Conservation (phyloP, 371 early-diverging fungal species). For the Sporodiniella umbellata region DNA sequence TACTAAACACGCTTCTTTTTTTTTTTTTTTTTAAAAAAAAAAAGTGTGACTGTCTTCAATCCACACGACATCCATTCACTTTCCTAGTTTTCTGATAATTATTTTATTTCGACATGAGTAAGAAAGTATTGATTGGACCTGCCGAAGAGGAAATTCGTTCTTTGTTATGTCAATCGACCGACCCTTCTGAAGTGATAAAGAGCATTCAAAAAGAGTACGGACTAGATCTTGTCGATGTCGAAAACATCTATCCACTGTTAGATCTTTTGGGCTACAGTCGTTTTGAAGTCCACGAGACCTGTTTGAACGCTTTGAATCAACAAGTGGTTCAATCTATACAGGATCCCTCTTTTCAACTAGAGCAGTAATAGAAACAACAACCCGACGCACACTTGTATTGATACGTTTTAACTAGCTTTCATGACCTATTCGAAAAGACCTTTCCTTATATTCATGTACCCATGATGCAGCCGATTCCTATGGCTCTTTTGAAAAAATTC, state of each 20-base stretch:
- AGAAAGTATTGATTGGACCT: constrained; percentile 28
- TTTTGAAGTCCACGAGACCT: constrained; percentile 51
- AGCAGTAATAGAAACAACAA: constrained; percentile 18
- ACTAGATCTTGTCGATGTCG: constrained; percentile 48
- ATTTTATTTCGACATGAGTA: neutral
- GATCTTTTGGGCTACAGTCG: constrained; percentile 58
- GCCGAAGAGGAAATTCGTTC: constrained; percentile 30
- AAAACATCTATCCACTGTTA: constrained; percentile 56
- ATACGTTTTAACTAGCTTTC: constrained; percentile 34
- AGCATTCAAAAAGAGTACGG: constrained; percentile 39
- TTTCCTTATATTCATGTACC: constrained; percentile 55
- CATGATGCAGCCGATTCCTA: constrained; percentile 61
- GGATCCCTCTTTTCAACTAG: constrained; percentile 37
- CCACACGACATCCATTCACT: neutral
- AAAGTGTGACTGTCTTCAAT: no score
- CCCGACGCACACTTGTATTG: neutral
- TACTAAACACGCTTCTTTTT: no score
- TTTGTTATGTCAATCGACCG: constrained; percentile 31
- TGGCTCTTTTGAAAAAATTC: constrained; percentile 56
- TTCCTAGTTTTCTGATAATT: neutral
- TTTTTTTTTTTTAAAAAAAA: no score
- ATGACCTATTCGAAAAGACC: constrained; percentile 45
- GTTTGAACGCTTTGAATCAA: constrained; percentile 53
- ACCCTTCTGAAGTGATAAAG: constrained; percentile 37
- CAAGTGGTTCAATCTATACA: constrained; percentile 35